phyloP scores from a whole-genome alignment of 306 rosid genomes.

The Sophora flavescens region DNA sequence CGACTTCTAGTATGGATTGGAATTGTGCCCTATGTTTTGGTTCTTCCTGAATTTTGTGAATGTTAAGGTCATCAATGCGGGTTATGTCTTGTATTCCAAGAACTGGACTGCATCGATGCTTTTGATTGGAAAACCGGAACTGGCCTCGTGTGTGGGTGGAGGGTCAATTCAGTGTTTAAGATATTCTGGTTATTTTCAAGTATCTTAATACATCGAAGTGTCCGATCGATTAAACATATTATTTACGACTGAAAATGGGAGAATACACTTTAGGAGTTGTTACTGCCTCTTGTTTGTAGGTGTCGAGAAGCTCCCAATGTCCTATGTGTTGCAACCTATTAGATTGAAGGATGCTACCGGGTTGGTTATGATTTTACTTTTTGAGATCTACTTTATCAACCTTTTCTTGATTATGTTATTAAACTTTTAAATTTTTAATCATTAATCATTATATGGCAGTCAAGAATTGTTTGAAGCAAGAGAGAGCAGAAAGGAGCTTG shows the following conservation, averaged over 20 bases:
- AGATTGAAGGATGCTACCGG: constrained; percentile 85
- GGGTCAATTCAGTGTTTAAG: background rate
- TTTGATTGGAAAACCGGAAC: constrained; percentile 23
- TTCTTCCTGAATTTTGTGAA: constrained; percentile 31
- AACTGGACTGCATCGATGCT: background rate
- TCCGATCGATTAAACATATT: background rate
- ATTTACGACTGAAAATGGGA: constrained; percentile 23
- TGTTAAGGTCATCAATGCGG: constrained; percentile 4
- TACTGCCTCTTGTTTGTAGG: constrained; percentile 57
- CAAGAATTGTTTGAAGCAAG: constrained; percentile 86
- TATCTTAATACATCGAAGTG: constrained; percentile 6
- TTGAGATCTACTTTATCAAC: too few relatives aligned
- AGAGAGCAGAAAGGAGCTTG: constrained; percentile 78
- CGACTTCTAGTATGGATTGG: constrained; percentile 6
- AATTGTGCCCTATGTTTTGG: constrained; percentile 15
- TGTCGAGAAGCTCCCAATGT: constrained; percentile 94
- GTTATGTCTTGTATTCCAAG: constrained; percentile 1
- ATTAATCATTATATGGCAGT: constrained; percentile 65
- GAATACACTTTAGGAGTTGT: constrained; percentile 17
- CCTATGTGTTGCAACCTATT: constrained; percentile 95
- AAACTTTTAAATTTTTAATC: too few relatives aligned
- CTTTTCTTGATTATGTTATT: constrained; percentile 14
- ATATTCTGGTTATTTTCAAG: constrained; percentile 28
- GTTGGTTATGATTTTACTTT: too few relatives aligned
- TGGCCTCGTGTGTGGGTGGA: constrained; percentile 20